These are phyloP conservation scores for Cladorrhinum sp. DNA, from an alignment of 2,329 filamentous ascomycete species.

Conservation along the genomic window DNA sequence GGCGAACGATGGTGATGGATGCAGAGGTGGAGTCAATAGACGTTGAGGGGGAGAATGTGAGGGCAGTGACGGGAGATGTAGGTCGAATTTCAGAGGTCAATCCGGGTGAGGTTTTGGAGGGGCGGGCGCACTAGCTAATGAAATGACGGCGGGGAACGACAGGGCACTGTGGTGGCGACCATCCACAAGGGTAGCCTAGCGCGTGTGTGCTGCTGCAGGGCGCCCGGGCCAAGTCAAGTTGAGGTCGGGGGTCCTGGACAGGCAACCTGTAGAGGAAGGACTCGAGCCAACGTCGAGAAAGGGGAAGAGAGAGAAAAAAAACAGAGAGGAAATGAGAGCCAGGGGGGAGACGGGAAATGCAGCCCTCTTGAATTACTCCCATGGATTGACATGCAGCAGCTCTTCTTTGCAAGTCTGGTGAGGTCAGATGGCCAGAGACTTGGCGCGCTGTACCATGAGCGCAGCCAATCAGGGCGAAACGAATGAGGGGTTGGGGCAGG, in stretches of 20 bases:
- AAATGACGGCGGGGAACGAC: constrained; percentile 31
- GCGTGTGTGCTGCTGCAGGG: constrained; percentile 24
- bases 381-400: constrained; percentile 19
- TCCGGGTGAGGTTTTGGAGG: constrained; percentile 29
- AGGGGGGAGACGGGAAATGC: constrained; percentile 2
- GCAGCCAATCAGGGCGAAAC: constrained; percentile 27
- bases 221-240: constrained; percentile 27
- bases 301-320: not conserved
- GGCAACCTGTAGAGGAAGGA: constrained; percentile 22
- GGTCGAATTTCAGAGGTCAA: constrained; percentile 25
- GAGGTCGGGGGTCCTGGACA: constrained; percentile 15
- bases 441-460: constrained; percentile 26
- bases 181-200: constrained; percentile 27
- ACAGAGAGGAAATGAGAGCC: not conserved
- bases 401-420: constrained; percentile 26
- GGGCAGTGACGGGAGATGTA: constrained; percentile 14
- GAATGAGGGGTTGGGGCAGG: constrained; percentile 28
- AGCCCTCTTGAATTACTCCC: constrained; percentile 15
- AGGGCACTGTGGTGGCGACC: constrained; percentile 29
- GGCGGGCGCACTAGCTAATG: constrained; percentile 29
- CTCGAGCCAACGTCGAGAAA: constrained; percentile 15
- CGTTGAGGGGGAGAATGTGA: constrained; percentile 16
- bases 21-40: constrained; percentile 17
- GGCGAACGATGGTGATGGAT: constrained; percentile 11
- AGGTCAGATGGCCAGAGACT: constrained; percentile 30